Conservation (phyloP, 2,329 filamentous ascomycete species). For the Aspergillus intermedius region DNA sequence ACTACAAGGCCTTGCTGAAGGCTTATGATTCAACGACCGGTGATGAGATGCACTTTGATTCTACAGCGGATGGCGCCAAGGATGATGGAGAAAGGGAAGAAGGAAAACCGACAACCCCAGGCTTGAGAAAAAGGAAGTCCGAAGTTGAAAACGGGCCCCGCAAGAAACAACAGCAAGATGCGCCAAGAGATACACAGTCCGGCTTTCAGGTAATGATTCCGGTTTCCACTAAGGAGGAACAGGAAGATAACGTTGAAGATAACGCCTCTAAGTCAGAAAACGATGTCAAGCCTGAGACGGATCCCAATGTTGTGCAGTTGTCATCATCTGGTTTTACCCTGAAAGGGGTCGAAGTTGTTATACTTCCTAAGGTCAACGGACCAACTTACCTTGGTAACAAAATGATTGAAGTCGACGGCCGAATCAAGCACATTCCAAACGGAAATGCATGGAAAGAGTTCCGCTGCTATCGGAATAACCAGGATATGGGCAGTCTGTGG, state of each 20-base stretch:
- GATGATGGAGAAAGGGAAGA: background rate
- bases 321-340: constrained; percentile 1
- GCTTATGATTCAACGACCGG: background rate
- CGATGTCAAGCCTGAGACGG: background rate
- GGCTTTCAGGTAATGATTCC: background rate
- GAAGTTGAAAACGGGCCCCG: constrained; percentile 3
- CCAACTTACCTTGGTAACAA: constrained; percentile 25
- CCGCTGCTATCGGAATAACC: constrained; percentile 38
- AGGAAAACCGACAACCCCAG: background rate
- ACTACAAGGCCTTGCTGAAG: background rate
- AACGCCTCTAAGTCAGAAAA: background rate
- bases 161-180: background rate
- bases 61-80: background rate
- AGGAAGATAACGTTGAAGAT: background rate
- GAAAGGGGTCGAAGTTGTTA: constrained; percentile 14
- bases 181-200: background rate
- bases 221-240: too few species aligned
- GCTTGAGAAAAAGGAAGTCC: constrained; percentile 11
- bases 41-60: background rate
- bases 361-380: constrained; percentile 22
- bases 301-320: background rate
- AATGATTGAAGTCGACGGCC: constrained; percentile 37
- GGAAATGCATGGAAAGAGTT: constrained; percentile 41
- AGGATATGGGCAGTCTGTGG: constrained; percentile 42
- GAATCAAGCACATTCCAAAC: constrained; percentile 23